A percentile compares a stretch with the other conserved stretches of the same genome.
Conservation (phyloP, 2,329 filamentous ascomycete species). For the Didymella lethalis region DNA sequence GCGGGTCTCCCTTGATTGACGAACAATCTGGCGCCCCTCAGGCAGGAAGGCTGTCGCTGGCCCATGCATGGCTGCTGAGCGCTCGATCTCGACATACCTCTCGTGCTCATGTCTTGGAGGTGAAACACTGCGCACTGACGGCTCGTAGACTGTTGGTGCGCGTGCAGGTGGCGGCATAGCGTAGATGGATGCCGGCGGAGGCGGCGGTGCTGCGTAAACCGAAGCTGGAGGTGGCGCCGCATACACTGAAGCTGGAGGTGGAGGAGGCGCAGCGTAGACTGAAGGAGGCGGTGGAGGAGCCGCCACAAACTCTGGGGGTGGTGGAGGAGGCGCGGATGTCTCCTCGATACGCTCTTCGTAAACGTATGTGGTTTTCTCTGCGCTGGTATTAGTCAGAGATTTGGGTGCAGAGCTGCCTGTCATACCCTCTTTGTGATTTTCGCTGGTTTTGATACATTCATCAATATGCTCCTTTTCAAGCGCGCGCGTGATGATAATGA, state of each 20-base stretch:
- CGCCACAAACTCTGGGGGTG: slow-evolving; percentile 30
- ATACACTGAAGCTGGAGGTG: slow-evolving; percentile 25
- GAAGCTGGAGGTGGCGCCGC: slow-evolving; percentile 22
- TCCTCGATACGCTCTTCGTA: slow-evolving; percentile 42
- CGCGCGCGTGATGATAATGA: slow-evolving; percentile 82
- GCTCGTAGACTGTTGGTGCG: slow-evolving; percentile 40
- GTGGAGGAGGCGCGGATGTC: slow-evolving; percentile 31
- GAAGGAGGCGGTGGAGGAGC: slow-evolving; percentile 27
- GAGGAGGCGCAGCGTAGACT: slow-evolving; percentile 25
- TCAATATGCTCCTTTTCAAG: slow-evolving; percentile 92
- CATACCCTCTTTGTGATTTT: slow-evolving; percentile 68
- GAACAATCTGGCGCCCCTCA: slow-evolving; percentile 41
- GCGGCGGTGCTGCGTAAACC: slow-evolving; percentile 22
- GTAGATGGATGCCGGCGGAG: slow-evolving; percentile 32
- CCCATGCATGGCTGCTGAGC: slow-evolving; percentile 57
- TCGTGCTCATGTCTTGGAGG: slow-evolving; percentile 46
- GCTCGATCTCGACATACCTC: slow-evolving; percentile 54
- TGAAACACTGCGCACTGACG: slow-evolving; percentile 45
- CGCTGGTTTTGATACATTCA: slow-evolving; percentile 82
- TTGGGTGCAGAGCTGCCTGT: not conserved
- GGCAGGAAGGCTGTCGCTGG: slow-evolving; percentile 60
- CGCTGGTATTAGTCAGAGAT: slow-evolving; percentile 3
- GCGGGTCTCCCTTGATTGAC: slow-evolving; percentile 28
- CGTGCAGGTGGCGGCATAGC: slow-evolving; percentile 32
- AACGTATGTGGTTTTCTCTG: slow-evolving; percentile 49